Evolutionary conservation across 768 basidiomycete genomes (phyloP), one percentile per base, ranked within the genome.

Genomic region (Cystobasidium ongulense): DNA sequence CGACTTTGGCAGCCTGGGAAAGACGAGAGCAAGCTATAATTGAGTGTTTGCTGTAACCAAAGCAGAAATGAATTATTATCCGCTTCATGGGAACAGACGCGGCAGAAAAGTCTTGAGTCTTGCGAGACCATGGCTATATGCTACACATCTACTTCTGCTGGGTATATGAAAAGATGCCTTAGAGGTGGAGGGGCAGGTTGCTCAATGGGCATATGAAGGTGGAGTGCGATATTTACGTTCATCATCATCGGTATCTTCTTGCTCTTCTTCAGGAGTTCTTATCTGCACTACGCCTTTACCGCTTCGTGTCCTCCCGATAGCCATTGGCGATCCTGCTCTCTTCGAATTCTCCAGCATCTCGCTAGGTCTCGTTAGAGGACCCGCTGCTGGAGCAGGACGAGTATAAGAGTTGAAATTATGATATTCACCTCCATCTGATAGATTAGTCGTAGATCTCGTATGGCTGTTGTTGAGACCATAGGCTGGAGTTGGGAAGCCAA

Each of bases 281-380:
- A 50, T 67, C 53, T 71, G 59, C n/a, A 71, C 27, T 10, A 54
- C 59, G 4, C 52, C 68, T 31, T 54, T 54, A 36, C 68, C 68
- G 18, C 54, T 71, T 31, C 68, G 8, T 17, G 53, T 27, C 21
- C 68, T 54, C 25, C 53, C 38, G 5, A 52, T 21, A 59, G 15
- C 29, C 1, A 71, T 31, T 17, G 52, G 52, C 27, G 50, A 59
- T 4, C 13, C 33, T 52, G 68, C 68, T 25, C 54, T 52, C n/a
- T 35, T n/a, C n/a, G n/a, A n/a, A n/a, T n/a, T 29, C 68, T 71
- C 68, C n/a, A 71, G 8, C 68, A 43, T 71, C 68, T 71, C 68
- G 27, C 57, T 59, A 1, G 68, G 54, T 38, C 39, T 35, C 39
- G 65, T 46, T 10, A 50, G 65, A 3, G 39, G 41, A 38, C 39